These are phyloP conservation scores for Puya raimondii DNA, from an alignment of 176 grass and related monocot genomes.

Conservation along the genomic window DNA sequence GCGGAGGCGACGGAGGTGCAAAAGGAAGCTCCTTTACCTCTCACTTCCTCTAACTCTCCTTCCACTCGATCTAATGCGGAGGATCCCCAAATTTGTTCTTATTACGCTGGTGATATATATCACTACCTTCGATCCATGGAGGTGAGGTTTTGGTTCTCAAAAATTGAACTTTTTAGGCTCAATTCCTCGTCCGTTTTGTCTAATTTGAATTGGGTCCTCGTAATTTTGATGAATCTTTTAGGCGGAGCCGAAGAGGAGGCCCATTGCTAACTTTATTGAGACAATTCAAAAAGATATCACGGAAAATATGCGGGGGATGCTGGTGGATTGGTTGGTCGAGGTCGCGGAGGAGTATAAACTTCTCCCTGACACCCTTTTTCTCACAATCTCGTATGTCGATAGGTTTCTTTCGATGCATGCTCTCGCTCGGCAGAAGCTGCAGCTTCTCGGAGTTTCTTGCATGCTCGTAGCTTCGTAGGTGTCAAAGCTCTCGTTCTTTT, in stretches of 20 bases:
- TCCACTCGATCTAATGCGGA: neutral
- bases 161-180: neutral
- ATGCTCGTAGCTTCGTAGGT: conserved; percentile 47
- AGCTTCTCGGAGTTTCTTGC: conserved; percentile 39
- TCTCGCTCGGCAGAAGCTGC: conserved; percentile 25
- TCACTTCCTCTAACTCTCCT: neutral
- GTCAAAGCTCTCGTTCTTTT: conserved; percentile 1
- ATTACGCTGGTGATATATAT: conserved; percentile 25
- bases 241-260: conserved; percentile 36
- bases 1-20: neutral
- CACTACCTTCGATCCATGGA: conserved; percentile 34
- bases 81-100: neutral
- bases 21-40: neutral
- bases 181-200: neutral
- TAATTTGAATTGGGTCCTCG: neutral
- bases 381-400: conserved; percentile 40
- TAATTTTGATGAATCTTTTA: conserved; percentile 10
- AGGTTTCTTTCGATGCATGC: conserved; percentile 27
- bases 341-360: conserved; percentile 44
- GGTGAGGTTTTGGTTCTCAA: conserved; percentile 22
- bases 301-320: conserved; percentile 29
- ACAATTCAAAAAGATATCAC: conserved; percentile 32
- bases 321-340: conserved; percentile 52
- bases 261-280: conserved; percentile 22
- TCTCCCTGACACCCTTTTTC: conserved; percentile 35